Percentiles rank a stretch among this genome's conserved stretches.
These are phyloP conservation scores for Ostreobium quekettii DNA, from an alignment of 139 green algal species.

Conservation along the genomic window DNA sequence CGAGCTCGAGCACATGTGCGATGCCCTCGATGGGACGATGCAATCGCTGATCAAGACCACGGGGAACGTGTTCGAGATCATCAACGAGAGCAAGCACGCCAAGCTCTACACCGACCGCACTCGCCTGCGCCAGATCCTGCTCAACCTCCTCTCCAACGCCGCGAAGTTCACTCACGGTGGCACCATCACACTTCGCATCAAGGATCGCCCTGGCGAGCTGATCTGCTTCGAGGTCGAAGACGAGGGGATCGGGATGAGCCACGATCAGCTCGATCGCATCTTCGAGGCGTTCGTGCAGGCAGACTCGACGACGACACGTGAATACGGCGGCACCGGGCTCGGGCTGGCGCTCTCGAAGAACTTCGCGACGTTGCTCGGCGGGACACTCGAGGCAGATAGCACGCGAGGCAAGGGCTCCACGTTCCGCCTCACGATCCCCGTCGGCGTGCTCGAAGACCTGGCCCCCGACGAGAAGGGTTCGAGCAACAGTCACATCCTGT, in stretches of 20 bases:
- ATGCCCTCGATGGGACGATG: no score
- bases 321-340: constrained; percentile 74
- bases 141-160: constrained; percentile 85
- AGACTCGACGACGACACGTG: constrained; percentile 51
- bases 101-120: no score
- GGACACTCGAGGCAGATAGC: constrained; percentile 62
- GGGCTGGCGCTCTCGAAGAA: constrained; percentile 73
- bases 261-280: constrained; percentile 41
- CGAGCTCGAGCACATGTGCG: no score
- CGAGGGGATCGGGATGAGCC: constrained; percentile 67
- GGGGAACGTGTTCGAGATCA: no score
- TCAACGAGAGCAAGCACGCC: no score
- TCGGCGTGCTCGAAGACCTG: no score
- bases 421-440: no score
- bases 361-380: constrained; percentile 68
- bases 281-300: constrained; percentile 75
- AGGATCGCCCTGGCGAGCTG: constrained; percentile 3
- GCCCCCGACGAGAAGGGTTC: no score
- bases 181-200: no score
- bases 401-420: constrained; percentile 35
- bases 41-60: no score
- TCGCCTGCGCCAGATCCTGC: no score
- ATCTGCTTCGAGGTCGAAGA: constrained; percentile 62
- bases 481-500: no score
- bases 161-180: constrained; percentile 83